phyloP scores from a whole-genome alignment of 1,139 yeast genomes.

The Lodderomyces margitis region DNA sequence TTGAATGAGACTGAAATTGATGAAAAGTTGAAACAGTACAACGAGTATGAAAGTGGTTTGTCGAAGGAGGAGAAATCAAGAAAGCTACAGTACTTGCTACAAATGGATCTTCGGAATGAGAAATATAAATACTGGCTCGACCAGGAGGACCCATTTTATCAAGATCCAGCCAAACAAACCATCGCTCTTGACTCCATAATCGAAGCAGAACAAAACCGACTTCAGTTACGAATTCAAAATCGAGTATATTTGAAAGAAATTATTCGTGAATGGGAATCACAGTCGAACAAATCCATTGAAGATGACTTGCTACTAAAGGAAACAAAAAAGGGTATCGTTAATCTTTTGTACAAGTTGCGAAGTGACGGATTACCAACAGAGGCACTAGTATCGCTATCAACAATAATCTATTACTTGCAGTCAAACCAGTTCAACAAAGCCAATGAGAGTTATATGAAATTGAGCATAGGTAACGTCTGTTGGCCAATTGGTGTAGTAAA shows the following conservation, averaged over 20 bases:
- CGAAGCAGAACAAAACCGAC: slow-evolving; percentile 5
- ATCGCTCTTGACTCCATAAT: slow-evolving; percentile 15
- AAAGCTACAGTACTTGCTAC: slow-evolving; percentile 13
- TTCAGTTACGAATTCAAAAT: slow-evolving; percentile 28
- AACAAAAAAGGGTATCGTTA: slow-evolving; percentile 60
- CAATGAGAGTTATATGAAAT: slow-evolving; percentile 66
- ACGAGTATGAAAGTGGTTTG: slow-evolving; percentile 8
- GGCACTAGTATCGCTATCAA: slow-evolving; percentile 57
- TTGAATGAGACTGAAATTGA: slow-evolving; percentile 23
- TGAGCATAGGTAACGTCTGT: slow-evolving; percentile 84
- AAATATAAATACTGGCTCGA: slow-evolving; percentile 17
- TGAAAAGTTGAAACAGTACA: slow-evolving; percentile 13
- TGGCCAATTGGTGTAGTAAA: slow-evolving; percentile 90
- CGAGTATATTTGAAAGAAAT: slow-evolving; percentile 51
- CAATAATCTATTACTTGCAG: slow-evolving; percentile 63
- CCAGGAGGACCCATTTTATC: slow-evolving; percentile 12
- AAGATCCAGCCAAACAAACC: slow-evolving; percentile 9
- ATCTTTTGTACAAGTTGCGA: slow-evolving; percentile 59
- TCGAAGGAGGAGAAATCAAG: slow-evolving; percentile 13
- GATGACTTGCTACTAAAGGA: slow-evolving; percentile 36
- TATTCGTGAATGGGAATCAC: slow-evolving; percentile 45
- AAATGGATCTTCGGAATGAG: slow-evolving; percentile 11
- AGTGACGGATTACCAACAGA: slow-evolving; percentile 37
- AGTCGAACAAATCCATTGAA: background rate
- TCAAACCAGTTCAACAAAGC: slow-evolving; percentile 52